These are phyloP conservation scores for Vigna hirtella DNA, from an alignment of 306 rosid genomes.

Conservation along the genomic window DNA sequence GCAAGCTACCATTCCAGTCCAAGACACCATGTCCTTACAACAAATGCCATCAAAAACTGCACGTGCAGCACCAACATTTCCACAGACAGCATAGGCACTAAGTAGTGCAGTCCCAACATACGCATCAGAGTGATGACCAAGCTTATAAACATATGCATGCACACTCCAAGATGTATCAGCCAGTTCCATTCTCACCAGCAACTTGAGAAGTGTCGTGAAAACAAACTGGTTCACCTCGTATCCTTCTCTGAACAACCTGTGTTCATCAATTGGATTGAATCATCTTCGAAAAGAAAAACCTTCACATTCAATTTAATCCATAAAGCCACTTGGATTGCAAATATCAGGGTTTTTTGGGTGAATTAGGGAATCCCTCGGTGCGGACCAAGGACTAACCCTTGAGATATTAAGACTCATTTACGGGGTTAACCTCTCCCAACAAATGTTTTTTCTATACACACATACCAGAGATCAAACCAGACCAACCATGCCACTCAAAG, in stretches of 20 bases:
- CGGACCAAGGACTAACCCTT: too few species aligned
- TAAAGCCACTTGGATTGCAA: too few species aligned
- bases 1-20: slow-evolving; percentile 54
- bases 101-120: slow-evolving; percentile 48
- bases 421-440: too few species aligned
- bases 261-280: neutral
- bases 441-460: neutral
- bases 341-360: too few species aligned
- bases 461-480: too few species aligned
- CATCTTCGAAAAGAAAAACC: neutral
- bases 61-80: slow-evolving; percentile 34
- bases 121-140: slow-evolving; percentile 39
- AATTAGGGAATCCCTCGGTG: too few species aligned
- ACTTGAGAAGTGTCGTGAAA: slow-evolving; percentile 46
- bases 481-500: too few species aligned
- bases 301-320: neutral
- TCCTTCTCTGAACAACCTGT: slow-evolving; percentile 46
- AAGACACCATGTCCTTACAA: slow-evolving; percentile 48
- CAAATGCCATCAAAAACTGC: slow-evolving; percentile 37
- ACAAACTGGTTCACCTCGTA: slow-evolving; percentile 46
- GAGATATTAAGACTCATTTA: neutral
- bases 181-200: slow-evolving; percentile 47
- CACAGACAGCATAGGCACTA: slow-evolving; percentile 44
- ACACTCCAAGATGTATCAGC: slow-evolving; percentile 22
- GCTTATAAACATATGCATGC: slow-evolving; percentile 46